phyloP scores from a whole-genome alignment of 768 basidiomycete species.

The Saitozyma sp. region DNA sequence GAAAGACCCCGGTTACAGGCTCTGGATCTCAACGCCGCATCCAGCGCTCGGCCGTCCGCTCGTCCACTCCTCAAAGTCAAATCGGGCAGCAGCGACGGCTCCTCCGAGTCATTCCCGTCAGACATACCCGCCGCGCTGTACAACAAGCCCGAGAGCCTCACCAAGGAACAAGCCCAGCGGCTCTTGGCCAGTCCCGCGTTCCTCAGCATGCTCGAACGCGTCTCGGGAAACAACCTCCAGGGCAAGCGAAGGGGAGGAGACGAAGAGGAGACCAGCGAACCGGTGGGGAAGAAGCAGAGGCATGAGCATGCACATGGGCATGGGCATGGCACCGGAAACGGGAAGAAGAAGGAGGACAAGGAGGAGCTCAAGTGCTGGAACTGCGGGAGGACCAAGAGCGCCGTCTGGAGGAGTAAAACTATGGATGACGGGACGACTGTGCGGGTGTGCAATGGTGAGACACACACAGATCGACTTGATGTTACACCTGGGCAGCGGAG shows the following conservation, averaged over 20 bases:
- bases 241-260: conserved; percentile 1
- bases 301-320: conserved; percentile 8
- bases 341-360: neutral
- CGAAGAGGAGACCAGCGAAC: conserved; percentile 1
- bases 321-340: neutral
- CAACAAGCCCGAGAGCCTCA: conserved; percentile 32
- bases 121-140: conserved; percentile 38
- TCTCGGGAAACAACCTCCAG: conserved; percentile 17
- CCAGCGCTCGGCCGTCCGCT: too few relatives aligned
- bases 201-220: conserved; percentile 35
- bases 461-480: conserved; percentile 9
- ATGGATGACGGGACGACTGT: conserved; percentile 41
- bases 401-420: conserved; percentile 45
- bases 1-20: too few relatives aligned
- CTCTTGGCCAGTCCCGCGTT: conserved; percentile 38
- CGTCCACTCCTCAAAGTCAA: too few relatives aligned
- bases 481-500: neutral
- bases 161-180: conserved; percentile 41
- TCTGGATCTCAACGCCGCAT: too few relatives aligned
- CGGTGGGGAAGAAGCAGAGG: conserved; percentile 9
- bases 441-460: conserved; percentile 47
- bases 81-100: neutral
- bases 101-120: conserved; percentile 21
- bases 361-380: conserved; percentile 37
- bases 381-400: conserved; percentile 46